Evolutionary conservation across 371 early-diverging fungal genomes (phyloP).

Genomic region (Fennellomyces sp.): DNA sequence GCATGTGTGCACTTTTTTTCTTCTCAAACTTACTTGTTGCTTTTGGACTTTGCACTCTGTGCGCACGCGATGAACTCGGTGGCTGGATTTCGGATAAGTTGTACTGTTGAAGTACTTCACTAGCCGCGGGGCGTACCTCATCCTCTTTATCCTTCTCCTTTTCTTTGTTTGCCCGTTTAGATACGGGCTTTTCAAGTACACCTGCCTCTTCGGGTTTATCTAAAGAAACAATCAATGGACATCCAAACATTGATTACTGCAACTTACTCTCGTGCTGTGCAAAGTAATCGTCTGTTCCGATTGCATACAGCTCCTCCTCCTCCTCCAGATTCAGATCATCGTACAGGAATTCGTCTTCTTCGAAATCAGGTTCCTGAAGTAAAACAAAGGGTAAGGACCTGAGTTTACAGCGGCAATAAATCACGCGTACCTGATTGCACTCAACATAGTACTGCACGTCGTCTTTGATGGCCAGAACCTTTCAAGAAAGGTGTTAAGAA

Average conservation of each 20-base stretch:
- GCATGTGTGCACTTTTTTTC: background rate
- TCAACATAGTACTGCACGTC: conserved; percentile 92
- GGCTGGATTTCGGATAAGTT: background rate
- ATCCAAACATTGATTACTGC: background rate
- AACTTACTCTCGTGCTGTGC: conserved; percentile 30
- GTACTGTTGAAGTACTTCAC: no score
- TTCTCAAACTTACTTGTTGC: background rate
- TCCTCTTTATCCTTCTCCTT: conserved; percentile 38
- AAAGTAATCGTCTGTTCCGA: conserved; percentile 59
- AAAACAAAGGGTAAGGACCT: background rate
- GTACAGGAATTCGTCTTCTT: conserved; percentile 91
- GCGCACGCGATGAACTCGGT: background rate
- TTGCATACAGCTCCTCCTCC: conserved; percentile 78
- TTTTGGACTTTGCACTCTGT: conserved; percentile 8
- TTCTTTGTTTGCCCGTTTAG: conserved; percentile 31
- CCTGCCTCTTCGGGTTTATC: conserved; percentile 32
- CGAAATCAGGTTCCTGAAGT: conserved; percentile 79
- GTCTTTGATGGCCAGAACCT: conserved; percentile 81
- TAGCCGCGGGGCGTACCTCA: conserved; percentile 10
- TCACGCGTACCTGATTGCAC: conserved; percentile 62
- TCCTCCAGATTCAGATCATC: conserved; percentile 92
- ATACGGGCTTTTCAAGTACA: conserved; percentile 25
- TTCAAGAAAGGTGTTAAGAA: conserved; percentile 5
- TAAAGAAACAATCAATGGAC: background rate
- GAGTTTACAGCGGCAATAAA: background rate